Percentiles rank a stretch among this genome's conserved stretches.
These are phyloP conservation scores for Sugiyamaella qingdaonensis DNA, from an alignment of 805 yeast species.

Conservation along the genomic window DNA sequence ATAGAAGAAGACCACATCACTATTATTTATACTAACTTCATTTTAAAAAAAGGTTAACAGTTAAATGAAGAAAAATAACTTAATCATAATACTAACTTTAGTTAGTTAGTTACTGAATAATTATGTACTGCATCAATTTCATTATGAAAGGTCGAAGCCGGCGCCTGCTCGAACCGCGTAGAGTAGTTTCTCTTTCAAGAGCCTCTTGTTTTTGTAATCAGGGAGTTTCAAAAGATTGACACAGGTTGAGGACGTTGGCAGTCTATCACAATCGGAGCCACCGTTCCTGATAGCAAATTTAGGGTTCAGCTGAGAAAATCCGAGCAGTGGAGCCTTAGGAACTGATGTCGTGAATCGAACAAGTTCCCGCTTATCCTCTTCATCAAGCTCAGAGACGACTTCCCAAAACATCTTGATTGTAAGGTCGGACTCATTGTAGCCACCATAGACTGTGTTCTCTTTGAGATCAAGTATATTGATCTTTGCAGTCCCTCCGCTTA, in stretches of 20 bases:
- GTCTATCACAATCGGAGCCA: conserved; percentile 50
- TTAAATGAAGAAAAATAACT: too few species aligned
- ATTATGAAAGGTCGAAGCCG: conserved; percentile 73
- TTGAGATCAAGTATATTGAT: conserved; percentile 69
- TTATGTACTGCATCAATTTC: too few species aligned
- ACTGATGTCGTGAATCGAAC: conserved; percentile 90
- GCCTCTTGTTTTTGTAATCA: conserved; percentile 59
- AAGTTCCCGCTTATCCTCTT: conserved; percentile 59
- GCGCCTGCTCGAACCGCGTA: conserved; percentile 80
- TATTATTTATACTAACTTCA: too few species aligned
- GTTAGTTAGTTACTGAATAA: too few species aligned
- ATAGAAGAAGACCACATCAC: too few species aligned
- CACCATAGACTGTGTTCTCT: conserved; percentile 55
- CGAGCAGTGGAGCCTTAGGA: conserved; percentile 85
- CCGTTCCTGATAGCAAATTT: conserved; percentile 73
- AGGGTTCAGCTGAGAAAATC: conserved; percentile 72
- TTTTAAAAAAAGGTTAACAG: too few species aligned
- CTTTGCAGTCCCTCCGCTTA: conserved; percentile 71
- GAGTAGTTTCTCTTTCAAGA: conserved; percentile 58
- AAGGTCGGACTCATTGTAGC: conserved; percentile 41
- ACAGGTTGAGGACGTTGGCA: conserved; percentile 94
- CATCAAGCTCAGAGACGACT: conserved; percentile 61
- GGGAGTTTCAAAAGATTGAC: conserved; percentile 84
- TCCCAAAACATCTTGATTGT: conserved; percentile 72
- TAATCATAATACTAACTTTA: too few species aligned